Base-by-base conservation (phyloP, 2,329 filamentous ascomycete genomes). In the Biscogniauxia marginata region DNA sequence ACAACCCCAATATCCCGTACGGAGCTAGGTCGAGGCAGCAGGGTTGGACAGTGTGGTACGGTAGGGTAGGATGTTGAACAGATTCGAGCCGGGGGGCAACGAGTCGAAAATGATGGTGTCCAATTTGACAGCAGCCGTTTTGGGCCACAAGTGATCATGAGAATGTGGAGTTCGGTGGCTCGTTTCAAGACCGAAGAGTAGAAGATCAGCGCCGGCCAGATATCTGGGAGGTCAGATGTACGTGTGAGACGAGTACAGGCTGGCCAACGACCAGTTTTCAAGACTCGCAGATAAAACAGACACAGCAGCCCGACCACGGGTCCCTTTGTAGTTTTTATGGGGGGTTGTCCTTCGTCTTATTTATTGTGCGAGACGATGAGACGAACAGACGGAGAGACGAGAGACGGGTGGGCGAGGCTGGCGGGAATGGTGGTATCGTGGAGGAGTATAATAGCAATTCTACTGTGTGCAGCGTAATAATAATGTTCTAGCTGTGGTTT, bases 1-100 rank as follows among this genome's bases (percentile, higher is more conserved):
- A 77, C 81, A 77, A 69, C 70, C 73, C 74, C 60, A 75, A 77
- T 79, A 74, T 79, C 77, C 77, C 75, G 74, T 76, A 75, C 71
- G 71, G 74, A 74, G 73, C 74, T 57, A 70, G 73, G 71, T 73
- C 73, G 73, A 76, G 70, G 74, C 66, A 73, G 72, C 73, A 75
- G 74, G 77, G 75, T 77, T 69, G 62, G 71, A 66, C 67, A 61
- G 71, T 59, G 53, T 52, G 43, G 53, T 63, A 65, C 64, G 63
- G 63, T 59, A 70, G 69, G 65, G 72, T 66, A 58, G 57, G 63
- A 64, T 67, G 59, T 59, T 61, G 56, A 60, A 62, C 52, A 69
- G 66, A 64, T 65, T 65, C 60, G 63, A 65, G 62, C 65, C 64
- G 56, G 67, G 65, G 65, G 54, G 55, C 60, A 63, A 63, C 60